A percentile compares a stretch with the other conserved stretches of the same genome.
Conservation (phyloP, 192 early-diverging fungal species). For the Diversispora epigaea region DNA sequence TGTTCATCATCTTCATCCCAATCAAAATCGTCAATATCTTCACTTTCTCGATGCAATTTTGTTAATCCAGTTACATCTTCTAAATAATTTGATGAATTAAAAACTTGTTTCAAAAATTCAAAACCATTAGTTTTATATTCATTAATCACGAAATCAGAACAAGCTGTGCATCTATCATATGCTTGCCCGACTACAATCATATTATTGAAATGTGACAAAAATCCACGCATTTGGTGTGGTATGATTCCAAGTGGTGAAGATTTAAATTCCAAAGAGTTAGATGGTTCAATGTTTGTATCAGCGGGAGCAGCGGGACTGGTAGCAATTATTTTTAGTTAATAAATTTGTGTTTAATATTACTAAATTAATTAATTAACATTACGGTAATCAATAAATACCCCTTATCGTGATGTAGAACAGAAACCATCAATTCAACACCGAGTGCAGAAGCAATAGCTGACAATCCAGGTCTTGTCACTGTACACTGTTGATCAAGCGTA, state of each 20-base stretch:
- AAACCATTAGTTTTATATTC: constrained; percentile 67
- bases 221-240: constrained; percentile 95
- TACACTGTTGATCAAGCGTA: constrained; percentile 97
- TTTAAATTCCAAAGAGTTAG: not conserved
- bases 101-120: constrained; percentile 73
- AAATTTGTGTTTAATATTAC: not conserved
- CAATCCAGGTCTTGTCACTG: constrained; percentile 95
- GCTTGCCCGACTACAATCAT: constrained; percentile 79
- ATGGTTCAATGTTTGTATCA: constrained; percentile 33
- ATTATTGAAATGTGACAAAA: constrained; percentile 81
- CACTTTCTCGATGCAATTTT: constrained; percentile 76
- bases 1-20: constrained; percentile 65
- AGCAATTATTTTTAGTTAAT: not conserved
- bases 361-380: not conserved
- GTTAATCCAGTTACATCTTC: constrained; percentile 87
- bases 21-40: constrained; percentile 70
- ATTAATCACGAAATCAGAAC: constrained; percentile 65
- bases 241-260: constrained; percentile 65
- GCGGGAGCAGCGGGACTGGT: constrained; percentile 56
- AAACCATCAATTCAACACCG: constrained; percentile 90
- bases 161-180: constrained; percentile 90
- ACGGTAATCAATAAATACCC: constrained; percentile 51
- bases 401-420: constrained; percentile 77
- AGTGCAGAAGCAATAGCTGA: constrained; percentile 82
- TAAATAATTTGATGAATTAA: constrained; percentile 73